Conservation (phyloP, 257 asterid genomes). For the Solanum virginianum region DNA sequence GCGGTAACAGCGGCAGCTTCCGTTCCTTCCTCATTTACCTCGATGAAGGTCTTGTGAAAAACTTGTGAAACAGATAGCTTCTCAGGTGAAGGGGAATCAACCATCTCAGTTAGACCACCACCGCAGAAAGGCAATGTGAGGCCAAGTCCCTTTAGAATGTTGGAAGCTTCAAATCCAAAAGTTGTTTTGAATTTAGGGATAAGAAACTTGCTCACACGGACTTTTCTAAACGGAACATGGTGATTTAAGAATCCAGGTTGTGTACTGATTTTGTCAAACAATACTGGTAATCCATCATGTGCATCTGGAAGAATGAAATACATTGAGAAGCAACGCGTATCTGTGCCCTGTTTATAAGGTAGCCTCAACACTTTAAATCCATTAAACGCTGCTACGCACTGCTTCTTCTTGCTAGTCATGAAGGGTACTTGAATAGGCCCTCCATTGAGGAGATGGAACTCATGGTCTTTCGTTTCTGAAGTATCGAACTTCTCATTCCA, state of each 20-base stretch:
- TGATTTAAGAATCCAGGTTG: slow-evolving; percentile 13
- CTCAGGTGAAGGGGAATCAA: slow-evolving; percentile 15
- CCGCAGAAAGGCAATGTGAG: too few relatives aligned
- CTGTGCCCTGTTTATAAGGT: slow-evolving; percentile 12
- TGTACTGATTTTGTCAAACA: slow-evolving; percentile 1
- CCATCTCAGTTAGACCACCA: slow-evolving; percentile 4
- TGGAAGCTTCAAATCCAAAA: too few relatives aligned
- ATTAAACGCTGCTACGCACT: not conserved
- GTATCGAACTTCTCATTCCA: slow-evolving; percentile 19
- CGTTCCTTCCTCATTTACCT: slow-evolving; percentile 55
- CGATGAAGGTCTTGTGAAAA: slow-evolving; percentile 40
- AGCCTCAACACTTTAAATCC: slow-evolving; percentile 20
- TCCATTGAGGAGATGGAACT: slow-evolving; percentile 11
- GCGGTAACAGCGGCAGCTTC: slow-evolving; percentile 51
- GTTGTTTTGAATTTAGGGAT: too few relatives aligned
- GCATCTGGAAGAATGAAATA: slow-evolving; percentile 22
- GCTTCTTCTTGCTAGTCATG: slow-evolving; percentile 21
- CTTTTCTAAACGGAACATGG: not conserved
- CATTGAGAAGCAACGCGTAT: slow-evolving; percentile 17
- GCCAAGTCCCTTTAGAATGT: too few relatives aligned
- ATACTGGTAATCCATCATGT: slow-evolving; percentile 10
- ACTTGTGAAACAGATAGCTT: slow-evolving; percentile 20
- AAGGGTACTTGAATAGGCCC: slow-evolving; percentile 6
- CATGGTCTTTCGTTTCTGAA: slow-evolving; percentile 5
- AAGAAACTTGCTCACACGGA: too few relatives aligned